Evolutionary conservation across 2,329 filamentous ascomycete species (phyloP).

Genomic region (Esteya vermicola): DNA sequence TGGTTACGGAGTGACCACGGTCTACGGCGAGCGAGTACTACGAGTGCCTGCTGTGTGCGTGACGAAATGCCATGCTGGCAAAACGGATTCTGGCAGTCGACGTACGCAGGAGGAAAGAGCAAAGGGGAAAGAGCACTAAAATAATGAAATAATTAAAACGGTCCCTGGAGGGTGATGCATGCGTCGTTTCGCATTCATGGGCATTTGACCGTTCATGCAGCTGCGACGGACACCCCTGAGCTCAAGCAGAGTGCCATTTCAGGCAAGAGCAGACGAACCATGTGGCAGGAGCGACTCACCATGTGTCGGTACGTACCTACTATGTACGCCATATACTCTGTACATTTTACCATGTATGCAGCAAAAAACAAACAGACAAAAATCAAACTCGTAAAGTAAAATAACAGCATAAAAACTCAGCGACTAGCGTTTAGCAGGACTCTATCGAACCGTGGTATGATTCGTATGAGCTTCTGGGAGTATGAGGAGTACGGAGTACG

Average conservation of each 20-base stretch:
- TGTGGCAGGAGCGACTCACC: not conserved
- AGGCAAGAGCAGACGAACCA: conserved; percentile 1
- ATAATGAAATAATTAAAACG: too few species aligned
- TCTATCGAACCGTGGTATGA: not conserved
- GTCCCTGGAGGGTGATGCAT: conserved; percentile 7
- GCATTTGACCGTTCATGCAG: conserved; percentile 6
- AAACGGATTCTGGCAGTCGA: too few species aligned
- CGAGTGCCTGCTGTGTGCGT: too few species aligned
- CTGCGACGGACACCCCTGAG: conserved; percentile 2
- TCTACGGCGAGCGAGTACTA: too few species aligned
- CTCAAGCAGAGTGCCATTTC: not conserved
- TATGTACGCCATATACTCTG: too few species aligned
- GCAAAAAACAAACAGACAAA: too few species aligned
- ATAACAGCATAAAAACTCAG: not conserved
- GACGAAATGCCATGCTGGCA: too few species aligned
- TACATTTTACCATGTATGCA: too few species aligned
- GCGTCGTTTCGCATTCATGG: conserved; percentile 8
- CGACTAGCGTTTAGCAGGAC: not conserved
- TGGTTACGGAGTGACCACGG: too few species aligned
- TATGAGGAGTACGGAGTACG: not conserved
- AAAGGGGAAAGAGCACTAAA: too few species aligned
- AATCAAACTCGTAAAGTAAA: not conserved
- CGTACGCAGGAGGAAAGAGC: too few species aligned
- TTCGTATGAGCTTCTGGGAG: too few species aligned
- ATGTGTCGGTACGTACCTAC: not conserved